Evolutionary conservation across 192 early-diverging fungal species (phyloP).

Genomic region (Podila epicladia): DNA sequence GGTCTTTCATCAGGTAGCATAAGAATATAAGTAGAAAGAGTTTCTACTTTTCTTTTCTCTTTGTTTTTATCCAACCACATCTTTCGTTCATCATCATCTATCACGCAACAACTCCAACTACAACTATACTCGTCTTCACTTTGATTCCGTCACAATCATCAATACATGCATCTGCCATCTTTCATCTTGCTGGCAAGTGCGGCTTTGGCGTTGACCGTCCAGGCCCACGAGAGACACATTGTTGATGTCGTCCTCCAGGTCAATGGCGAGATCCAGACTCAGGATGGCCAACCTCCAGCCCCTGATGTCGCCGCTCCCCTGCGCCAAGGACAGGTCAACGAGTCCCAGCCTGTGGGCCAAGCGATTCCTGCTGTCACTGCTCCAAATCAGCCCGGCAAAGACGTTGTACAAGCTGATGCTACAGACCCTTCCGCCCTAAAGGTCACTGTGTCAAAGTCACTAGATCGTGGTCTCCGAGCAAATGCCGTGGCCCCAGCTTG

Average conservation of each 20-base stretch:
- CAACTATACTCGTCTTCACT: no score
- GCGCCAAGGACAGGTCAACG: background rate
- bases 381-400: background rate
- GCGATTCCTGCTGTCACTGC: background rate
- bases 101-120: no score
- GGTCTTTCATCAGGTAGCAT: no score
- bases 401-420: no score
- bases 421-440: background rate
- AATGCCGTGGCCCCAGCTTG: no score
- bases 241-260: background rate
- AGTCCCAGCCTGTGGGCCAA: background rate
- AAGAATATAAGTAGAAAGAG: no score
- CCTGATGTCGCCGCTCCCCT: background rate
- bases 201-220: background rate
- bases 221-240: background rate
- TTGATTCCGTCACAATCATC: no score
- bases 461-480: no score
- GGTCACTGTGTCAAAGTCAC: background rate
- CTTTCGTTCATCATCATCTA: no score
- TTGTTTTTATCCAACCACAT: no score
- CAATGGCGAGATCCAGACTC: background rate
- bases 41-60: no score
- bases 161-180: background rate
- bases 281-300: background rate
- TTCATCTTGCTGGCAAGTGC: slow-evolving; percentile 1